Evolutionary conservation across 73 alveolate genomes (phyloP), one percentile per base, ranked within the genome.

Genomic region (Durusdinium trenchii): DNA sequence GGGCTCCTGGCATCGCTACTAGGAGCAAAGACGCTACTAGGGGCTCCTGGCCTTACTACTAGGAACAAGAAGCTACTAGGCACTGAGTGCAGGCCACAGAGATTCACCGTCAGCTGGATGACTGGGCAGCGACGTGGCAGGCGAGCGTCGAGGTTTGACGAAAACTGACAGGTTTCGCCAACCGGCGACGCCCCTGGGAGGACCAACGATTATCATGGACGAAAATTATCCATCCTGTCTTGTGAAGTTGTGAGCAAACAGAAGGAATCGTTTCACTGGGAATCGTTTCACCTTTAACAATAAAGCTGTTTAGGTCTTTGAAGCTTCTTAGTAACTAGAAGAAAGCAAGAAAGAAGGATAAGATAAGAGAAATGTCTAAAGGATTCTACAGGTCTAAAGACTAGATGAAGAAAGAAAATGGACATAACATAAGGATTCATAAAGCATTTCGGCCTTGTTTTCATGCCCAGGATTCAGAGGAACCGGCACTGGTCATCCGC

Each of bases 121-220:
- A 52, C 35, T 84, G 94, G 94, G 94, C 94, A 12, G 94, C 94
- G 51, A 75, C 94, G 36, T 84, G 94, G 94, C 94, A 84, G 94
- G 94, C 43, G 38, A 42, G 42, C 16, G 16, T 26, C 64, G 20
- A 54, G 64, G 20, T 20, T 54, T 54, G 64, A 12, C 64, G 20
- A 9, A 54, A 9, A 12, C 20, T n/a, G n/a, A n/a, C n/a, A n/a
- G n/a, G n/a, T n/a, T n/a, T n/a, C n/a, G n/a, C n/a, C n/a, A n/a
- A n/a, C n/a, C n/a, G n/a, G n/a, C n/a, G n/a, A n/a, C n/a, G n/a
- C n/a, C n/a, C n/a, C n/a, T n/a, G n/a, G n/a, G 9, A 20, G 64
- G 64, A 54, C 28, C 64, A 9, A 20, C 64, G 20, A 20, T 12
- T 54, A 54, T n/a, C 64, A 54, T 20, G 64, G 20, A 54, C 20